Evolutionary conservation across 768 basidiomycete species (phyloP).

Genomic region (Boletus vermiculosoides): DNA sequence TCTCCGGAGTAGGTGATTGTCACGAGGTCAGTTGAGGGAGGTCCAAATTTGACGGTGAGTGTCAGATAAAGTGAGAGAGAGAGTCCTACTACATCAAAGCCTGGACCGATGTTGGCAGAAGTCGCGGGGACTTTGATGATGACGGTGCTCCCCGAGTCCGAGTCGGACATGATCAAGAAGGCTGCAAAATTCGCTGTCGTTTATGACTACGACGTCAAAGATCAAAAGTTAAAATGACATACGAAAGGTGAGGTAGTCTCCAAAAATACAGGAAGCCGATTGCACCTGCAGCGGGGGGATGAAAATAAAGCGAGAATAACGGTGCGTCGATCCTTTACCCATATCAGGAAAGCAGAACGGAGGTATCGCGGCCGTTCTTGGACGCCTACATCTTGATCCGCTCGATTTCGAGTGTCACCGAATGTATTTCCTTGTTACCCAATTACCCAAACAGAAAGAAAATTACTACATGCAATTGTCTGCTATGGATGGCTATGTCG

Average conservation of each 20-base stretch:
- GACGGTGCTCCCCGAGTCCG: slow-evolving; percentile 37
- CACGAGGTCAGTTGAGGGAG: slow-evolving; percentile 48
- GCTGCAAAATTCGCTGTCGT: neutral
- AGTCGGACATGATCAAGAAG: slow-evolving; percentile 20
- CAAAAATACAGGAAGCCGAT: neutral
- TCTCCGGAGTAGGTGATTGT: slow-evolving; percentile 80
- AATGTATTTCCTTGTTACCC: neutral
- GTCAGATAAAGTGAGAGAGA: slow-evolving; percentile 86
- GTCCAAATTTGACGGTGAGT: slow-evolving; percentile 56
- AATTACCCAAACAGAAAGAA: neutral
- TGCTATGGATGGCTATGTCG: slow-evolving; percentile 7
- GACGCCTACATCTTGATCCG: too few relatives aligned
- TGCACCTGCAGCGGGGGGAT: neutral
- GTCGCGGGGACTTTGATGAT: slow-evolving; percentile 91
- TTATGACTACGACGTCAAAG: neutral
- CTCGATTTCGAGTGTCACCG: neutral
- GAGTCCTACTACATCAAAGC: slow-evolving; percentile 99
- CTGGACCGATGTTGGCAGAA: slow-evolving; percentile 97
- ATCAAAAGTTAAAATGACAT: neutral
- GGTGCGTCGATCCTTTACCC: slow-evolving; percentile 11
- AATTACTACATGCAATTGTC: neutral
- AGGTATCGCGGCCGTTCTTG: neutral
- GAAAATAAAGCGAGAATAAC: neutral
- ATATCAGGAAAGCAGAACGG: slow-evolving; percentile 10
- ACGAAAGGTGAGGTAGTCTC: slow-evolving; percentile 1